These are phyloP conservation scores for Parascedosporium putredinis DNA, from an alignment of 2,329 filamentous ascomycete genomes.

Conservation along the genomic window DNA sequence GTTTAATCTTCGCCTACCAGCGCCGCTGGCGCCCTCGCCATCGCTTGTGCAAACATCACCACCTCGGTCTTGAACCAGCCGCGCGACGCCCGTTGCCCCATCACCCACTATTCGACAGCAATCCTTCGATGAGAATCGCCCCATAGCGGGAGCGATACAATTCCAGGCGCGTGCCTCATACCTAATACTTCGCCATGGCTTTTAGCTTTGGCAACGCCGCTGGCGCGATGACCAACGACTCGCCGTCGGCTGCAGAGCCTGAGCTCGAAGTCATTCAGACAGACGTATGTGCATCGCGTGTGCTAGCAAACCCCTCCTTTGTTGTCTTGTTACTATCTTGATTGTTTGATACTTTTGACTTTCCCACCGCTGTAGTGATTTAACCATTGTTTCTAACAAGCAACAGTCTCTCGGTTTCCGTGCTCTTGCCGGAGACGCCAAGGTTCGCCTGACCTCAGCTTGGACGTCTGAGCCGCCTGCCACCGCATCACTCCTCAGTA, in stretches of 20 bases:
- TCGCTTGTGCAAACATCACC: background rate
- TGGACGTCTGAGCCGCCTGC: slow-evolving; percentile 70
- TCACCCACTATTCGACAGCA: background rate
- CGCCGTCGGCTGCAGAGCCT: slow-evolving; percentile 40
- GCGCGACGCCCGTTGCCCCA: background rate
- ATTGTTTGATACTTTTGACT: no score
- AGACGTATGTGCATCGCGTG: slow-evolving; percentile 46
- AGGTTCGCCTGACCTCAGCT: slow-evolving; percentile 66
- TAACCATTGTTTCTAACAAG: slow-evolving; percentile 11
- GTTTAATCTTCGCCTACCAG: background rate
- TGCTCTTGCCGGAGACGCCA: slow-evolving; percentile 68
- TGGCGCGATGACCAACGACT: slow-evolving; percentile 30
- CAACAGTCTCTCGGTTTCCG: slow-evolving; percentile 60
- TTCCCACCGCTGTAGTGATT: no score
- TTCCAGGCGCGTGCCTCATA: background rate
- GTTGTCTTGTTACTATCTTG: slow-evolving; percentile 6
- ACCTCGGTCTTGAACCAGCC: background rate
- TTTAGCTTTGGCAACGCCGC: slow-evolving; percentile 48
- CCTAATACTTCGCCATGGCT: slow-evolving; percentile 37
- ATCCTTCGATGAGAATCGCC: background rate
- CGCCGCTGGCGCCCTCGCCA: background rate
- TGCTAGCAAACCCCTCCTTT: background rate
- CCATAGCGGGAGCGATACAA: background rate
- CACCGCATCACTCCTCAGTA: slow-evolving; percentile 71
- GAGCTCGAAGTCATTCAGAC: slow-evolving; percentile 72